A percentile compares a stretch with the other conserved stretches of the same genome.
Conservation (phyloP, 768 basidiomycete genomes). For the Amanita pseudoporphyria region DNA sequence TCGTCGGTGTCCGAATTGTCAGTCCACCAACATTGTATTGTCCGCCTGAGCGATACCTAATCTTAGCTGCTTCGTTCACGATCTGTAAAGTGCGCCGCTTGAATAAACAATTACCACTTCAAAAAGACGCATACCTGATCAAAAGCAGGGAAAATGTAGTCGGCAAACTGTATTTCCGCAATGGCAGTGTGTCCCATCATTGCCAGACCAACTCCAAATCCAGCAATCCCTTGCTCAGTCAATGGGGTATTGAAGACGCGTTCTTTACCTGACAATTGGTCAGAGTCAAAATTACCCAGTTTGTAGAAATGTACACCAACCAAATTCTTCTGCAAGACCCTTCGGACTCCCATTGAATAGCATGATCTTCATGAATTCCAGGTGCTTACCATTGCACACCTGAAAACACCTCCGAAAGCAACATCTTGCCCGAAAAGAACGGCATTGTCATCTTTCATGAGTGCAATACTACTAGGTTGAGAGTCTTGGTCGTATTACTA, state of each 20-base stretch:
- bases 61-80: constrained; percentile 93
- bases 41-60: constrained; percentile 83
- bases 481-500: not conserved
- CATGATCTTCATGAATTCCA: not conserved
- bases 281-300: not conserved
- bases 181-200: constrained; percentile 93
- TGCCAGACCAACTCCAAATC: constrained; percentile 88
- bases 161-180: constrained; percentile 87
- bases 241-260: constrained; percentile 94
- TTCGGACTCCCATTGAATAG: constrained; percentile 19
- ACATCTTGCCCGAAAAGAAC: constrained; percentile 91
- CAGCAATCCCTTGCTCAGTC: constrained; percentile 90
- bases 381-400: constrained; percentile 74
- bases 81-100: constrained; percentile 35
- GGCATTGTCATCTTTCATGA: constrained; percentile 78
- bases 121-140: constrained; percentile 53
- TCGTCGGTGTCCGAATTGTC: constrained; percentile 79
- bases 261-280: constrained; percentile 52
- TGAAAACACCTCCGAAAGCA: constrained; percentile 89
- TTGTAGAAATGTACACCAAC: constrained; percentile 29
- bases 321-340: constrained; percentile 91
- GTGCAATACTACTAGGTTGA: constrained; percentile 47
- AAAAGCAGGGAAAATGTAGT: constrained; percentile 92
- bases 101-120: not conserved
- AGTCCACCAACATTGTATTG: constrained; percentile 73